Base-by-base conservation (phyloP, 139 green algal genomes). In the Diplosphaera chodatii region DNA sequence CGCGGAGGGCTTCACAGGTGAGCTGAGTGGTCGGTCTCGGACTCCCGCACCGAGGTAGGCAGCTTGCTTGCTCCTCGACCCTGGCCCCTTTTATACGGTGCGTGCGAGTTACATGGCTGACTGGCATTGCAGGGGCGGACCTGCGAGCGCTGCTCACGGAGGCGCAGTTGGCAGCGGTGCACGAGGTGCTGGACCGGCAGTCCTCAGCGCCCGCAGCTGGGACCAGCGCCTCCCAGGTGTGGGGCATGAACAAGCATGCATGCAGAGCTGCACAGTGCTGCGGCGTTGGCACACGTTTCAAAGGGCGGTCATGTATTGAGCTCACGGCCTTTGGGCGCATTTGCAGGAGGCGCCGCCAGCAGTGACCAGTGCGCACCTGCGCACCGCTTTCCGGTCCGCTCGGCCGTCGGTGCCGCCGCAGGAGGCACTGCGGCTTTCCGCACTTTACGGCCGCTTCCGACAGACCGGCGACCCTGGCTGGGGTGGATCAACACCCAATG, bases 111-210 rank as follows among this genome's bases (percentile, higher is more conserved):
- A n/a, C n/a, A n/a, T n/a, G n/a, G n/a, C n/a, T n/a, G n/a, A n/a
- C n/a, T n/a, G n/a, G n/a, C n/a, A n/a, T n/a, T n/a, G n/a, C 41
- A 25, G 72, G 88, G n/a, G 91, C 91, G 23, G 91, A 97, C 78
- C 77, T 97, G 68, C 74, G 77, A 1, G 88, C 88, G 1, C 28
- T 96, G 27, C 78, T 96, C 55, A 82, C 87, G 2, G 91, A 96
- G 64, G 89, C 91, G 18, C 88, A 95, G 82, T 83, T 96, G 34
- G 74, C 81, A 25, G 91, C 91, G 48, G 87, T 91, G 62, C 88
- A 95, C 73, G 81, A 88, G 41, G 63, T 62, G 25, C 66, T 96
- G 33, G 85, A 92, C 21, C 1, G 3, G 32, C 56, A 48, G 34
- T 15, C 34, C 67, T 37, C 67, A 16, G 6, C 37, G 37, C 37